Base-by-base conservation (phyloP, 2,329 filamentous ascomycete species). In the Fusarium brevicatenulatum region DNA sequence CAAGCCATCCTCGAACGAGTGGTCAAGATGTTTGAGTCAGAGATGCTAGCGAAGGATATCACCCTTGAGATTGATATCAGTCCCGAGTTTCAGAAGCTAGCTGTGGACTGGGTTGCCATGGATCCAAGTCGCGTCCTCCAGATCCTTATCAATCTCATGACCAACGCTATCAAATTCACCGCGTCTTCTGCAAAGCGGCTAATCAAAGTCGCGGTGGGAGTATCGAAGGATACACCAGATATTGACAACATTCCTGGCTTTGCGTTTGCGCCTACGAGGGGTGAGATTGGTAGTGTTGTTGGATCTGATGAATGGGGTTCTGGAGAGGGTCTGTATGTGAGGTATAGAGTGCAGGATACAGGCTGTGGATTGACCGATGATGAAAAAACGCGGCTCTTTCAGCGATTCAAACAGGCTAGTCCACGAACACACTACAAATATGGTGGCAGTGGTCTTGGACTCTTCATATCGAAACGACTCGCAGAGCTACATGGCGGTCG, bases 121-220 rank as follows among this genome's bases (percentile, higher is more conserved):
- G 93, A 95, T 78, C 91, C 93, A 0, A 91, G 91, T 16, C 87
- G 93, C 15, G 89, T 95, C 44, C 86, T 92, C n/a, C 93, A 95
- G 79, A 91, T 95, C 0, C 84, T 95, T 3, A 93, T 95, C 77
- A 95, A 95, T 75, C 85, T 95, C 2, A 88, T 92, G 28, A 93
- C 92, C 4, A 95, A 95, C 75, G 91, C 92, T 0, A 92, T 95
- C 80, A 95, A 95, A 74, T 95, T 95, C 78, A 95, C 93, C 18
- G 78, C 61, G 34, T 80, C 62, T 25, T 76, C 55, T 82, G 44
- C 39, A 1, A 74, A 66, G 8, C 60, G 81, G 9, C 23, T 54
- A 2, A 89, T 90, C 55, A 86, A 83, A 9, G 86, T 90, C 3
- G 83, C 85, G 0, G 80, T 89, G 0, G 85, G 83, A 9, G 87